A percentile compares a stretch with the other conserved stretches of the same genome.
Evolutionary conservation across 2,329 filamentous ascomycete genomes (phyloP).

Genomic region (Gremmenia infestans): DNA sequence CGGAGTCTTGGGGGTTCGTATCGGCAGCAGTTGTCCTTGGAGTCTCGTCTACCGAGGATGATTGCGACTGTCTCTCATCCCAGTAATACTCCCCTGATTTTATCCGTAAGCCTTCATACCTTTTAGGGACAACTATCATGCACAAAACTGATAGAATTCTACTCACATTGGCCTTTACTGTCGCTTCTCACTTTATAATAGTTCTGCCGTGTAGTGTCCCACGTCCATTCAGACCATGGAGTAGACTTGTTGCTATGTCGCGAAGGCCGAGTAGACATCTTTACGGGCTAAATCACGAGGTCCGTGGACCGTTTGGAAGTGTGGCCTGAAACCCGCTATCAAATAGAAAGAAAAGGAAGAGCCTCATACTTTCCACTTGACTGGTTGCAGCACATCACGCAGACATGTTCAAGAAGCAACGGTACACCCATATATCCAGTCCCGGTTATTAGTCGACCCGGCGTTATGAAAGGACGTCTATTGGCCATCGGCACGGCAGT

Average conservation of each 20-base stretch:
- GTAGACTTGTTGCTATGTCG: not conserved
- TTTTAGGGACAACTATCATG: not conserved
- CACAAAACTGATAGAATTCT: not conserved
- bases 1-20: no score
- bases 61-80: not conserved
- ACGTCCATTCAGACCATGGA: slow-evolving; percentile 9
- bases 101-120: not conserved
- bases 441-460: not conserved
- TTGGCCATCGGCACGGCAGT: not conserved
- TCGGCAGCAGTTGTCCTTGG: not conserved
- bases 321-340: not conserved
- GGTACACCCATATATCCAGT: not conserved
- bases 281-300: not conserved
- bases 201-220: not conserved
- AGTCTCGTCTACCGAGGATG: not conserved
- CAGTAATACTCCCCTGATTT: not conserved
- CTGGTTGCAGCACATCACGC: not conserved
- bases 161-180: not conserved
- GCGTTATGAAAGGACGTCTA: not conserved
- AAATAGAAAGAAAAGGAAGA: not conserved
- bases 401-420: not conserved
- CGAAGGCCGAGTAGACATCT: not conserved
- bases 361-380: not conserved
- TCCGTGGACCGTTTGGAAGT: not conserved
- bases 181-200: slow-evolving; percentile 2